These are phyloP conservation scores for Pleurotus giganteus DNA, from an alignment of 768 basidiomycete genomes.

Conservation along the genomic window DNA sequence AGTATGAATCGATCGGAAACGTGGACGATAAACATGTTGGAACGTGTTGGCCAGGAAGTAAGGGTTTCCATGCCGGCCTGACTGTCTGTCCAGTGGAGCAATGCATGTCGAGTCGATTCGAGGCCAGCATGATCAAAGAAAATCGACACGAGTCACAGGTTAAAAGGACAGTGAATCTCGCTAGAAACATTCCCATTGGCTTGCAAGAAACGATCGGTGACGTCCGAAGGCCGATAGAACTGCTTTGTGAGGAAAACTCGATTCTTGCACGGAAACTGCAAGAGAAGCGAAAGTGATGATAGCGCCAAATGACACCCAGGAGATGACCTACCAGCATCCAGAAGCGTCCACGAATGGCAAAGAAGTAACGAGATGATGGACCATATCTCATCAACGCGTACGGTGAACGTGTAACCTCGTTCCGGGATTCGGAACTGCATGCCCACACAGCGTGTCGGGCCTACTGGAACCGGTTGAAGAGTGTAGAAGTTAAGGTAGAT, in stretches of 20 bases:
- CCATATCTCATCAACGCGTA: conserved; percentile 25
- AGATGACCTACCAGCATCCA: conserved; percentile 7
- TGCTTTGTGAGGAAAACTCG: conserved; percentile 9
- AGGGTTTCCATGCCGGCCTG: conserved; percentile 54
- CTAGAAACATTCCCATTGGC: neutral
- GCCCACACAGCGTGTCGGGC: conserved; percentile 61
- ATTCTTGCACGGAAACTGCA: neutral
- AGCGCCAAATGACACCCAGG: conserved; percentile 8
- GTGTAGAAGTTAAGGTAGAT: conserved; percentile 52
- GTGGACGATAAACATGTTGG: conserved; percentile 73
- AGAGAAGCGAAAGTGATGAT: neutral
- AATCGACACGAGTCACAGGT: conserved; percentile 53
- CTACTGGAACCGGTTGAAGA: conserved; percentile 57
- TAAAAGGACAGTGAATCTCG: conserved; percentile 22
- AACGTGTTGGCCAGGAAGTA: conserved; percentile 75
- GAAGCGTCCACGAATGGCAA: conserved; percentile 52
- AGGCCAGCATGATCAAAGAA: conserved; percentile 65
- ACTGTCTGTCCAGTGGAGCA: conserved; percentile 70
- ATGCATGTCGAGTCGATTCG: conserved; percentile 52
- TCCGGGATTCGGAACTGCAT: conserved; percentile 69
- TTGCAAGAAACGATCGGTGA: conserved; percentile 9
- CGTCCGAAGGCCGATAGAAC: conserved; percentile 11
- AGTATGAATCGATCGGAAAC: conserved; percentile 69
- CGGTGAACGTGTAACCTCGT: conserved; percentile 60
- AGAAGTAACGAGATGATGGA: conserved; percentile 50